Conservation (phyloP, 768 basidiomycete genomes). For the Tricholoma sp. region DNA sequence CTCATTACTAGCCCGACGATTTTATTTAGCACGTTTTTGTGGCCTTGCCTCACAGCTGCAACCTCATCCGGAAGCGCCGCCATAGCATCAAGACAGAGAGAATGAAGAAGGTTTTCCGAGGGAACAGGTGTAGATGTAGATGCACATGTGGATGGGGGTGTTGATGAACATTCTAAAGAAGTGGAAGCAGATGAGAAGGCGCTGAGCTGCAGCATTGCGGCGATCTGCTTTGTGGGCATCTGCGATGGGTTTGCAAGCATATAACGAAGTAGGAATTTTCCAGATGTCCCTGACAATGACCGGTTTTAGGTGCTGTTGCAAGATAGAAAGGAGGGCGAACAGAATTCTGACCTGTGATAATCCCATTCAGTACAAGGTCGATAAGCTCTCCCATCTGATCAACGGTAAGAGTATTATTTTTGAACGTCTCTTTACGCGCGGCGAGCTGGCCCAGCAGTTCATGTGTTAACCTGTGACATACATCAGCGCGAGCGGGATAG, state of each 20-base stretch:
- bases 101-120: constrained; percentile 27
- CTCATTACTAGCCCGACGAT: constrained; percentile 87
- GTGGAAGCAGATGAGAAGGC: constrained; percentile 25
- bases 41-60: constrained; percentile 60
- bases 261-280: constrained; percentile 68
- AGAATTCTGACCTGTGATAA: constrained; percentile 58
- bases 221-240: constrained; percentile 36
- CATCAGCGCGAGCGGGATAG: constrained; percentile 5
- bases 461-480: constrained; percentile 70
- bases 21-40: constrained; percentile 72
- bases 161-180: constrained; percentile 6
- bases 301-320: constrained; percentile 1
- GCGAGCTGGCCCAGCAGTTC: constrained; percentile 80
- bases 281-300: constrained; percentile 58
- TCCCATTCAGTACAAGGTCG: constrained; percentile 60
- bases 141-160: constrained; percentile 6
- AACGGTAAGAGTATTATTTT: constrained; percentile 53
- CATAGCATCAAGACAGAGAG: constrained; percentile 62
- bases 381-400: constrained; percentile 72
- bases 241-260: constrained; percentile 48
- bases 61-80: constrained; percentile 61
- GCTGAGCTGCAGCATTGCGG: constrained; percentile 43
- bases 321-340: background rate
- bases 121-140: background rate
- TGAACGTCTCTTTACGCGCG: constrained; percentile 46